A percentile compares a stretch with the other conserved stretches of the same genome.
Conservation (phyloP, 805 yeast genomes). For the Clavispora asparagi region DNA sequence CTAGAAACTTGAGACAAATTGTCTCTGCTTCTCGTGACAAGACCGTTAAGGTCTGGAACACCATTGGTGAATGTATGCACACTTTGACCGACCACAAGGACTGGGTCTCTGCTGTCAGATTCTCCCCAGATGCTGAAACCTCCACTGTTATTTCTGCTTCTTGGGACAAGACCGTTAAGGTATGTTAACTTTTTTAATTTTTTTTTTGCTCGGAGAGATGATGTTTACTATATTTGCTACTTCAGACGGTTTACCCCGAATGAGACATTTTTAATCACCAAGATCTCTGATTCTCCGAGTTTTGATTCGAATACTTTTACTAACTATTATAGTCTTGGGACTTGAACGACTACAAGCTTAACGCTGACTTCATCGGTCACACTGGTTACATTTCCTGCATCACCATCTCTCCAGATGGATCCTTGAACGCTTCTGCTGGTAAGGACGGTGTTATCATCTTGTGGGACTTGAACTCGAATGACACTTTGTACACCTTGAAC, state of each 20-base stretch:
- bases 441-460: conserved; percentile 98
- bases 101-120: conserved; percentile 98
- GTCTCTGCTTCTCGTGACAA: conserved; percentile 99
- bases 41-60: conserved; percentile 99
- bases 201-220: conserved; percentile 29
- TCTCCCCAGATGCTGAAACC: conserved; percentile 77
- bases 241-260: conserved; percentile 87
- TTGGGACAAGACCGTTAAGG: conserved; percentile 98
- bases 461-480: conserved; percentile 90
- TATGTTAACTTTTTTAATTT: conserved; percentile 47
- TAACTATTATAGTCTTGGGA: conserved; percentile 85
- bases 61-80: conserved; percentile 94
- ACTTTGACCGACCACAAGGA: conserved; percentile 94
- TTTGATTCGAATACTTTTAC: conserved; percentile 24
- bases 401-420: conserved; percentile 99
- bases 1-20: conserved; percentile 94
- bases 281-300: conserved; percentile 80
- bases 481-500: conserved; percentile 85
- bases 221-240: conserved; percentile 96
- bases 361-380: conserved; percentile 98
- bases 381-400: conserved; percentile 96
- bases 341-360: conserved; percentile 72
- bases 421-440: conserved; percentile 99
- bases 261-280: conserved; percentile 97
- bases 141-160: conserved; percentile 93